Percentiles rank a stretch among this genome's conserved stretches.
Evolutionary conservation across 331 rosid genomes (phyloP).

Genomic region (Malus hybrid): DNA sequence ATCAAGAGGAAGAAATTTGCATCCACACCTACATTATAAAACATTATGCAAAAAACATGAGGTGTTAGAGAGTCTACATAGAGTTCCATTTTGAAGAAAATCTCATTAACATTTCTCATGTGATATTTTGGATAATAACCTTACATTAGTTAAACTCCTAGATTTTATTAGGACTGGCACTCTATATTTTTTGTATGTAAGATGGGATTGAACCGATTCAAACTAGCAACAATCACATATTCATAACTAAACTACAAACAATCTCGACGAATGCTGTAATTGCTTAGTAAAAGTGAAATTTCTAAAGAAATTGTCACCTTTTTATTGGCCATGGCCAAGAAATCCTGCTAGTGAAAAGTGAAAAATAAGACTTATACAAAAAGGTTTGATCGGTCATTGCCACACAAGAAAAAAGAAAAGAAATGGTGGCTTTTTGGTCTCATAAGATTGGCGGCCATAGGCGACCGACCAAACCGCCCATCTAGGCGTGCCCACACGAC

Average conservation of each 20-base stretch:
- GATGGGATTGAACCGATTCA: not conserved
- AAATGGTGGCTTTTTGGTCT: slow-evolving; percentile 19
- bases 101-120: no score
- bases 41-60: no score
- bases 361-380: not conserved
- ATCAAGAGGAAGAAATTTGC: no score
- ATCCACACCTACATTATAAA: no score
- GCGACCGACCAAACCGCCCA: slow-evolving; percentile 86
- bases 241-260: not conserved
- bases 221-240: no score
- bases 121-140: no score
- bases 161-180: not conserved
- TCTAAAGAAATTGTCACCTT: not conserved
- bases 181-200: not conserved
- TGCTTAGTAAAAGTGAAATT: not conserved
- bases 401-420: not conserved
- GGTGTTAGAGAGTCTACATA: accelerated
- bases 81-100: no score
- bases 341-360: not conserved
- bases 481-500: slow-evolving; percentile 13
- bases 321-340: not conserved
- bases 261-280: not conserved
- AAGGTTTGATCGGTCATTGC: not conserved
- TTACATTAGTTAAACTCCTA: not conserved
- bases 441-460: slow-evolving; percentile 46